Percentiles rank a stretch among this genome's conserved stretches.
phyloP scores from a whole-genome alignment of 768 basidiomycete genomes.

The Myochromella boudieri region DNA sequence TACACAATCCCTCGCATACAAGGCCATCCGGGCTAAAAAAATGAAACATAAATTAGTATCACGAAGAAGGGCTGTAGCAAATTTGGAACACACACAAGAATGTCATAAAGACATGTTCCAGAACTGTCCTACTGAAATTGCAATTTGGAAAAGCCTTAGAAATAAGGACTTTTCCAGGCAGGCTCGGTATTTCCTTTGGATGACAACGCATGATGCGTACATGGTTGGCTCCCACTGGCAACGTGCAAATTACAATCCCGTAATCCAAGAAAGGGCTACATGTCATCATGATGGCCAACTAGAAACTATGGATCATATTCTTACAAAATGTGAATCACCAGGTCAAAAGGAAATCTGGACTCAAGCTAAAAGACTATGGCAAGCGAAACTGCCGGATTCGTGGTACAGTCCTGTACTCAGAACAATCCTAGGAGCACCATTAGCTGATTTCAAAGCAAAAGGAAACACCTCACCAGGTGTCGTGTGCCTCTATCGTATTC shows the following conservation, averaged over 20 bases:
- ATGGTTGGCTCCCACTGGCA: not conserved
- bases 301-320: conserved; percentile 5
- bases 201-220: conserved; percentile 1
- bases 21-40: not conserved
- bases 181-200: conserved; percentile 3
- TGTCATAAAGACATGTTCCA: not conserved
- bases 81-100: not conserved
- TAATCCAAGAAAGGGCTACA: not conserved
- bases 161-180: not conserved
- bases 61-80: not conserved
- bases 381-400: not conserved
- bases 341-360: conserved; percentile 6
- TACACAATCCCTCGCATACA: not conserved
- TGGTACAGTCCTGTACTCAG: not conserved
- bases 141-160: not conserved
- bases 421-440: not conserved
- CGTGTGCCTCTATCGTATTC: not conserved
- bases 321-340: not conserved
- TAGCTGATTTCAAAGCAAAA: not conserved
- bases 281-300: not conserved
- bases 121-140: not conserved
- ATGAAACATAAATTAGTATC: not conserved
- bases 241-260: not conserved
- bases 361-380: not conserved
- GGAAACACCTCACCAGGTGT: not conserved